phyloP scores from a whole-genome alignment of 2,329 filamentous ascomycete genomes.

The Monilinia vaccinii-corymbosi region DNA sequence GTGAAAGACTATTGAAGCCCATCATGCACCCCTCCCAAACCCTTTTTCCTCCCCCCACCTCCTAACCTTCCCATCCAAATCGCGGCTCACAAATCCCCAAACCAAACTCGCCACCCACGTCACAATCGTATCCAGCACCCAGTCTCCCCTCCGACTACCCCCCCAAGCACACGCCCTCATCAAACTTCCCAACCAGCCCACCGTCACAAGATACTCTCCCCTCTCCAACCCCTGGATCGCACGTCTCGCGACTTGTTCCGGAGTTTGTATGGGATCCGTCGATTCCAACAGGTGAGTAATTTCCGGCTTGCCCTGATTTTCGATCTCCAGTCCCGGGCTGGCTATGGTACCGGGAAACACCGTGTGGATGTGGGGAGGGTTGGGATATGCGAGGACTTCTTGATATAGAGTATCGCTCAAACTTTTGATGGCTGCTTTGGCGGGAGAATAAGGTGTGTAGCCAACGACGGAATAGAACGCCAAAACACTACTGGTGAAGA shows the following conservation, averaged over 20 bases:
- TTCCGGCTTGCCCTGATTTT: conserved; percentile 70
- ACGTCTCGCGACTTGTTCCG: conserved; percentile 64
- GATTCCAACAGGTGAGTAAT: conserved; percentile 74
- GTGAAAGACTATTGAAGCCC: too few species aligned
- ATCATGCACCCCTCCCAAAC: too few species aligned
- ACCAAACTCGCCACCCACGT: too few species aligned
- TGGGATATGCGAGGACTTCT: conserved; percentile 80
- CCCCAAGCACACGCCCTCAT: conserved; percentile 58
- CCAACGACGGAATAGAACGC: conserved; percentile 72
- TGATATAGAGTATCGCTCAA: conserved; percentile 76
- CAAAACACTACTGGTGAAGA: conserved; percentile 74
- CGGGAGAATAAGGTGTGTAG: conserved; percentile 74
- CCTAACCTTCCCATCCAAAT: too few species aligned
- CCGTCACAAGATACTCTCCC: conserved; percentile 72
- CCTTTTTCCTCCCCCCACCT: too few species aligned
- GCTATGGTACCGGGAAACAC: conserved; percentile 80
- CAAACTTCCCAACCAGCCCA: conserved; percentile 60
- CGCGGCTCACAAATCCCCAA: too few species aligned
- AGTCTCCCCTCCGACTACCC: conserved; percentile 48
- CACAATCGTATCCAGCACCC: conserved; percentile 21
- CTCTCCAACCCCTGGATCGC: conserved; percentile 68
- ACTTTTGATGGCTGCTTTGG: conserved; percentile 76
- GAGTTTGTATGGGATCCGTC: conserved; percentile 69
- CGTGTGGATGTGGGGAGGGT: conserved; percentile 69
- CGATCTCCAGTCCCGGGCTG: conserved; percentile 63